Evolutionary conservation across 164 flowering plant genomes (phyloP).

Genomic region (Piper betle): DNA sequence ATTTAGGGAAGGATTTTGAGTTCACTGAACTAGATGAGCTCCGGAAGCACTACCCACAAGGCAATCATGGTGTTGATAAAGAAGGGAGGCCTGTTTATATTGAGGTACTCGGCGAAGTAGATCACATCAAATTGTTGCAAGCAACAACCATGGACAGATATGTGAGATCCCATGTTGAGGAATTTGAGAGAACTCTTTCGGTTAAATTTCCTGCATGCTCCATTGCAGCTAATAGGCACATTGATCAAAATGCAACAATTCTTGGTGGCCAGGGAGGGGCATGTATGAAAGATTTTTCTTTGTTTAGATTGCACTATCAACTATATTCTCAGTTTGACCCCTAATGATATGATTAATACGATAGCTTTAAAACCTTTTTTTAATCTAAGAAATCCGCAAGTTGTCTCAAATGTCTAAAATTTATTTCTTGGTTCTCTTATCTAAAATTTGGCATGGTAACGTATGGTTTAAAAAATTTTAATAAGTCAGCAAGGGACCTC

Average conservation of each 20-base stretch:
- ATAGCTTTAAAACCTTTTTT: too few species aligned
- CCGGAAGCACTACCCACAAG: conserved; percentile 56
- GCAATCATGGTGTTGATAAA: conserved; percentile 77
- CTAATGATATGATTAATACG: too few species aligned
- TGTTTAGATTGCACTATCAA: background rate
- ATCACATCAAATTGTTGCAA: conserved; percentile 53
- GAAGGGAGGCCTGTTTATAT: conserved; percentile 76
- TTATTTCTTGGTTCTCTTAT: background rate
- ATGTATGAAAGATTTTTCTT: conserved; percentile 4
- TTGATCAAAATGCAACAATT: conserved; percentile 63
- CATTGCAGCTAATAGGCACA: conserved; percentile 59
- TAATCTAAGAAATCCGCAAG: too few species aligned
- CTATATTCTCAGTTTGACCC: too few species aligned
- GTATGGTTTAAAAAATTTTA: conserved; percentile 52
- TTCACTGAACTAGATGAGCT: conserved; percentile 60
- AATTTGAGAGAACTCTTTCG: conserved; percentile 50
- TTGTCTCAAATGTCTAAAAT: too few species aligned
- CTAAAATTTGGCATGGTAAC: background rate
- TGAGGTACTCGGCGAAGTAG: conserved; percentile 56
- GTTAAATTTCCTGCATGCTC: conserved; percentile 79
- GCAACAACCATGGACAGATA: conserved; percentile 69
- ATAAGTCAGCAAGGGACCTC: conserved; percentile 67
- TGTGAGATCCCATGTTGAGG: conserved; percentile 71
- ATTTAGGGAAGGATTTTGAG: conserved; percentile 68
- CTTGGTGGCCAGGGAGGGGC: conserved; percentile 85